These are phyloP conservation scores for Neurospora terricola DNA, from an alignment of 495 filamentous ascomycete genomes.

Conservation along the genomic window DNA sequence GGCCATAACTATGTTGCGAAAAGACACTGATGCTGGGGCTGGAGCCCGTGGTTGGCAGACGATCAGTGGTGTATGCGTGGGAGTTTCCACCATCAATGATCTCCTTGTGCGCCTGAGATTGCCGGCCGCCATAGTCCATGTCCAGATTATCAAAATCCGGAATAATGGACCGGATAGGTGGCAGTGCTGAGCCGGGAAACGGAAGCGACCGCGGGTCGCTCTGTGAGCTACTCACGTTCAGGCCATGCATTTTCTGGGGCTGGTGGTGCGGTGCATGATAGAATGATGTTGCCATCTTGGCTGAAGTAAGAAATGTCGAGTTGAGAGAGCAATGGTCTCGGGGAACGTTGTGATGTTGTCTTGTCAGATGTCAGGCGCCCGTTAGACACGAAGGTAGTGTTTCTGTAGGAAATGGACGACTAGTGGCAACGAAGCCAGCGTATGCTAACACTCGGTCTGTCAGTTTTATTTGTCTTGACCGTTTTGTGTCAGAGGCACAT, in stretches of 20 bases:
- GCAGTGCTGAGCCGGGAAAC: neutral
- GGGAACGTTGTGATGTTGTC: neutral
- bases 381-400: neutral
- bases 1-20: neutral
- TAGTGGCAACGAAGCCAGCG: neutral
- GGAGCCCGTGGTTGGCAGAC: neutral
- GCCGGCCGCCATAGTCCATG: neutral
- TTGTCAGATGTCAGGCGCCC: neutral
- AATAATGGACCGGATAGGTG: neutral
- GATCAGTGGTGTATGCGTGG: neutral
- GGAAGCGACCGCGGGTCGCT: neutral
- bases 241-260: neutral
- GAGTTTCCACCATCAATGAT: neutral
- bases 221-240: neutral
- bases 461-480: neutral
- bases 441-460: neutral
- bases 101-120: neutral
- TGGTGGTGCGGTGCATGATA: neutral
- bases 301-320: neutral
- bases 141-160: neutral
- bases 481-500: neutral
- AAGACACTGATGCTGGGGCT: neutral
- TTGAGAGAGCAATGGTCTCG: neutral
- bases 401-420: neutral
- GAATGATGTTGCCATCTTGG: neutral